Evolutionary conservation across 2,329 filamentous ascomycete species (phyloP), one percentile per base, ranked within the genome.

Genomic region (Colletotrichum theobromicola): DNA sequence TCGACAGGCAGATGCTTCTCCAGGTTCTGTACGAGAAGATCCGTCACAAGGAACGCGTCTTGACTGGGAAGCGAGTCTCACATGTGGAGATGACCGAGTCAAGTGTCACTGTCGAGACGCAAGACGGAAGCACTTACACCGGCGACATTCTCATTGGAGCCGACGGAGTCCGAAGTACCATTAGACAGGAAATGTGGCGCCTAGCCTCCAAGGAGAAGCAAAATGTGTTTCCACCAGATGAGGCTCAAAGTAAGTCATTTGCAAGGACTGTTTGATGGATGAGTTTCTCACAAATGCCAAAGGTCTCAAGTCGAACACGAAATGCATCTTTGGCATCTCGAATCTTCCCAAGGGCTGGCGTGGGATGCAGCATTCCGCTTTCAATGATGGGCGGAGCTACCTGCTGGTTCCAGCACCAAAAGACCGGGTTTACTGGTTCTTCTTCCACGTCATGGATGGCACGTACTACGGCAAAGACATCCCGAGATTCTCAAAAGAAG

Each of bases 321-420:
- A 76, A 16, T 85, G 84, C 75, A 80, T 81, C n/a, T 86, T 84
- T 67, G 84, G 84, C 15, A 85, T 85, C 15, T 80, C 83, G 3
- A 74, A 82, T 2, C 82, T 24, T 7, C 60, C 60, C 3, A 18
- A 34, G 13, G 32, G 34, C 30, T 35, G 61, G 61, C 53, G 53
- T 57, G 53, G 53, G 5, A 57, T 57, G 53, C 53, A 57, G 53
- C 53, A 57, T 28, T 57, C 53, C 0, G 53, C 26, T 6, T 57
- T 57, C 53, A 26, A 57, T 7, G 53, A 57, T 1, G 53, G 53
- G 21, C 21, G 24, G 53, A 57, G 53, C 7, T 57, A 57, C 1
- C 53, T 57, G 2, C 0, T 57, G 5, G 53, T 57, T 0, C 53
- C 53, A 35, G 81, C 0, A 80, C 82, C 5, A 76, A 78, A 4